phyloP scores from a whole-genome alignment of 2,329 filamentous ascomycete species.

The Ophiostoma himal-ulmi region DNA sequence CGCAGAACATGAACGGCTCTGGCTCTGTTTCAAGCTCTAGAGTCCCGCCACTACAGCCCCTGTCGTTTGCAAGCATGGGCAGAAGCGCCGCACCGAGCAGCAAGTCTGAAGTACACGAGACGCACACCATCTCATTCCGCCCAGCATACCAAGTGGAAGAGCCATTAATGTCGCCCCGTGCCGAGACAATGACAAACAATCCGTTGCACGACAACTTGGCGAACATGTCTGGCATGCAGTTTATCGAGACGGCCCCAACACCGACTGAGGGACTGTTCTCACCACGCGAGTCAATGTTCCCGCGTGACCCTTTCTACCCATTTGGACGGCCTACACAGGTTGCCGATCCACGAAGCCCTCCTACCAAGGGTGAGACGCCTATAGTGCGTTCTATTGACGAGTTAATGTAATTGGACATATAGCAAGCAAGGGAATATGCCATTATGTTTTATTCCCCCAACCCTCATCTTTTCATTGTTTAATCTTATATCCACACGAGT shows the following conservation, averaged over 20 bases:
- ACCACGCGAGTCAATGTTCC: conserved; percentile 47
- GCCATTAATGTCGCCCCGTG: conserved; percentile 63
- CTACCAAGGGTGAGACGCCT: conserved; percentile 65
- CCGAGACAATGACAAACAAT: conserved; percentile 66
- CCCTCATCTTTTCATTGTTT: not conserved
- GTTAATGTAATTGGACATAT: conserved; percentile 49
- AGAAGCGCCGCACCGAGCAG: conserved; percentile 18
- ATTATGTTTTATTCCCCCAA: not conserved
- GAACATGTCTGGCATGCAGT: conserved; percentile 45
- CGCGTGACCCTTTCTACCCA: conserved; percentile 47
- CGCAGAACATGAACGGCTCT: not conserved
- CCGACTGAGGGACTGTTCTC: conserved; percentile 50
- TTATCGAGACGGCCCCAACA: conserved; percentile 48
- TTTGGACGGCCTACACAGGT: conserved; percentile 48
- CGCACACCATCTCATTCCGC: conserved; percentile 15
- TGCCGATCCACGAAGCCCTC: conserved; percentile 67
- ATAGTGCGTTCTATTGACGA: conserved; percentile 76
- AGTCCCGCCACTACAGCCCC: not conserved
- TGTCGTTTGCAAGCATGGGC: not conserved
- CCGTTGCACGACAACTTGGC: conserved; percentile 49
- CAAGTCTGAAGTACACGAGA: conserved; percentile 19
- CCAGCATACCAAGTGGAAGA: conserved; percentile 32
- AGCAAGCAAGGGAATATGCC: conserved; percentile 3
- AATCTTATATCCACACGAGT: conserved; percentile 5
- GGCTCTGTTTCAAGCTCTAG: not conserved